Conservation (phyloP, 805 yeast species). For the Blastobotrys attinorum region DNA sequence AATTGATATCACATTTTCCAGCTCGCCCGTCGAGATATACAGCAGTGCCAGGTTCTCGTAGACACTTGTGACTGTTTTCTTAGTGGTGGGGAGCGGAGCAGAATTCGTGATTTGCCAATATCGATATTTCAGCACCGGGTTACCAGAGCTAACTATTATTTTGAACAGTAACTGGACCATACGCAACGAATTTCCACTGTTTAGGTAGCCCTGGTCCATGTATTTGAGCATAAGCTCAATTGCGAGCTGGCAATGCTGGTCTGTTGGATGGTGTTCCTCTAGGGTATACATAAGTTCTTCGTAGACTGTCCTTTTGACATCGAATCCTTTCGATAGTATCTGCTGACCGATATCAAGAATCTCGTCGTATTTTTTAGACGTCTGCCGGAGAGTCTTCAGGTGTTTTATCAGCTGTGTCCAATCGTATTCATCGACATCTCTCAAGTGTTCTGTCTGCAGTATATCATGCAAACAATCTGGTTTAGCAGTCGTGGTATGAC, state of each 20-base stretch:
- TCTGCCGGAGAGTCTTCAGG: neutral
- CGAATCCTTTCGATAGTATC: neutral
- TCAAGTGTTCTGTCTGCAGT: too few relatives aligned
- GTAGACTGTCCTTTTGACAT: neutral
- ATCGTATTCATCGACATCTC: too few relatives aligned
- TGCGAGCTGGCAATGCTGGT: neutral
- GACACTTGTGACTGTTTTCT: neutral
- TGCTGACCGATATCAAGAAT: neutral
- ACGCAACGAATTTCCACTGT: neutral
- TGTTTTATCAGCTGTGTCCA: neutral
- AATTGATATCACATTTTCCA: constrained; percentile 20
- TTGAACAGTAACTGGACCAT: neutral
- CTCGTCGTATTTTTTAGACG: neutral
- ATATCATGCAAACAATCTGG: too few relatives aligned
- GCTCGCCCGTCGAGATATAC: constrained; percentile 14
- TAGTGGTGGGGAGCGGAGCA: neutral
- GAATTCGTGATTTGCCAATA: neutral
- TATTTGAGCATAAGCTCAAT: neutral
- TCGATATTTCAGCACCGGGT: neutral
- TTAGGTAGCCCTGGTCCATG: neutral
- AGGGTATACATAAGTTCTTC: neutral
- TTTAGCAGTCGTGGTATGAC: too few relatives aligned
- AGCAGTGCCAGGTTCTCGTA: constrained; percentile 17
- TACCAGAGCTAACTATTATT: neutral
- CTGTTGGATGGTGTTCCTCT: neutral